phyloP scores from a whole-genome alignment of 768 basidiomycete species.

The Boletus eberwhitei region DNA sequence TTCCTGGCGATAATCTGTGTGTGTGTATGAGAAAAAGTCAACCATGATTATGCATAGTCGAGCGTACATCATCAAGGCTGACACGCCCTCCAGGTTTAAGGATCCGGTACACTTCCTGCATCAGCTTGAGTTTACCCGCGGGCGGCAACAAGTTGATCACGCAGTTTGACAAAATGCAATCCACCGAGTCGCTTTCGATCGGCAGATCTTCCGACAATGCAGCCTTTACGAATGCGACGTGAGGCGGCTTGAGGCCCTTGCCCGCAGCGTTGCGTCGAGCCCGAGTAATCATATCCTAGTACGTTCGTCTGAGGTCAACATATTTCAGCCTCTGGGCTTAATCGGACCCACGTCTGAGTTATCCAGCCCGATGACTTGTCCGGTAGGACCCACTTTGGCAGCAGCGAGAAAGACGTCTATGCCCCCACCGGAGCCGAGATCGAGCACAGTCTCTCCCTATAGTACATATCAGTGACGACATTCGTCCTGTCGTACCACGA shows the following conservation, averaged over 20 bases:
- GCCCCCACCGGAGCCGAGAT: constrained; percentile 57
- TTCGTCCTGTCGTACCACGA: not conserved
- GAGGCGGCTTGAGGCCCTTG: constrained; percentile 43
- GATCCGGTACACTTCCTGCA: constrained; percentile 47
- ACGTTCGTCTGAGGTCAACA: not conserved
- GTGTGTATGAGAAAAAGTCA: not conserved
- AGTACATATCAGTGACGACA: not conserved
- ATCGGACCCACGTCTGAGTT: constrained; percentile 40
- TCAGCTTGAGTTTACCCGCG: constrained; percentile 38
- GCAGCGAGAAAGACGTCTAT: constrained; percentile 56
- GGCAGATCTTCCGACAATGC: constrained; percentile 44
- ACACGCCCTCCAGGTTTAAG: constrained; percentile 58
- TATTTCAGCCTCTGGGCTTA: not conserved
- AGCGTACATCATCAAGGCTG: constrained; percentile 47
- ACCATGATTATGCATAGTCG: not conserved
- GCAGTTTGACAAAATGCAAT: constrained; percentile 58
- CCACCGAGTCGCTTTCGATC: constrained; percentile 44
- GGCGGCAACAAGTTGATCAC: constrained; percentile 49
- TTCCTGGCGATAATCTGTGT: constrained; percentile 46
- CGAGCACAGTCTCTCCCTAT: constrained; percentile 55
- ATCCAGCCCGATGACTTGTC: constrained; percentile 55
- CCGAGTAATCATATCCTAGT: constrained; percentile 49
- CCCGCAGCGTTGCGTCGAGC: constrained; percentile 45
- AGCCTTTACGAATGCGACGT: constrained; percentile 47
- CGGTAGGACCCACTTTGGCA: constrained; percentile 43